phyloP scores from a whole-genome alignment of 192 early-diverging fungal species.

The Umbelopsis vinacea region DNA sequence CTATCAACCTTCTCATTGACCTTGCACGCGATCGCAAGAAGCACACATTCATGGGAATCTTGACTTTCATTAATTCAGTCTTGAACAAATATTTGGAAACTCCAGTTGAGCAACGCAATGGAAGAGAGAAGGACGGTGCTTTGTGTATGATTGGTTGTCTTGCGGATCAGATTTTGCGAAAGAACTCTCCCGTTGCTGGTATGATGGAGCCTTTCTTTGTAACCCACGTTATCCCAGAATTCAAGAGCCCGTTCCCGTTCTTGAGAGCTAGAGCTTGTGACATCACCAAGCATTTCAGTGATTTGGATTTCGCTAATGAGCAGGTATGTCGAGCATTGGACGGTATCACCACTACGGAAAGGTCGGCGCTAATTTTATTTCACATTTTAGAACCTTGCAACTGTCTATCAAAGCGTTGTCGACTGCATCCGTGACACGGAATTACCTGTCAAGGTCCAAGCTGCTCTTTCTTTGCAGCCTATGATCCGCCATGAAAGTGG shows the following conservation, averaged over 20 bases:
- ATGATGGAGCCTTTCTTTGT: conserved; percentile 88
- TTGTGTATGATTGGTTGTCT: conserved; percentile 85
- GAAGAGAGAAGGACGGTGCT: conserved; percentile 87
- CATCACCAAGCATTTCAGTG: conserved; percentile 45
- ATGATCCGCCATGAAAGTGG: conserved; percentile 75
- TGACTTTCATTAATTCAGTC: conserved; percentile 78
- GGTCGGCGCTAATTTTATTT: background rate
- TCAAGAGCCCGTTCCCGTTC: conserved; percentile 82
- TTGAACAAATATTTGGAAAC: conserved; percentile 70
- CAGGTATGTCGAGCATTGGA: conserved; percentile 26
- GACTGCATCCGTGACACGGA: conserved; percentile 76
- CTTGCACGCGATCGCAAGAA: conserved; percentile 80
- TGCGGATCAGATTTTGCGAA: conserved; percentile 67
- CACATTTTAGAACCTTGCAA: conserved; percentile 44
- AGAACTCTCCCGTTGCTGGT: conserved; percentile 71
- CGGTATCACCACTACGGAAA: background rate
- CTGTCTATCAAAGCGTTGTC: conserved; percentile 55
- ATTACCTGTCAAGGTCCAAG: conserved; percentile 87
- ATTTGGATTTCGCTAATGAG: conserved; percentile 62
- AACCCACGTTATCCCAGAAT: conserved; percentile 88
- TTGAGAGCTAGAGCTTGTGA: conserved; percentile 78
- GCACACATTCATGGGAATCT: conserved; percentile 77
- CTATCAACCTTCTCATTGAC: conserved; percentile 76
- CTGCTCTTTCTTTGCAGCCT: conserved; percentile 79
- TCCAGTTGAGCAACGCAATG: conserved; percentile 71